phyloP scores from a whole-genome alignment of 2,329 filamentous ascomycete species.

The Phialophora expanda region DNA sequence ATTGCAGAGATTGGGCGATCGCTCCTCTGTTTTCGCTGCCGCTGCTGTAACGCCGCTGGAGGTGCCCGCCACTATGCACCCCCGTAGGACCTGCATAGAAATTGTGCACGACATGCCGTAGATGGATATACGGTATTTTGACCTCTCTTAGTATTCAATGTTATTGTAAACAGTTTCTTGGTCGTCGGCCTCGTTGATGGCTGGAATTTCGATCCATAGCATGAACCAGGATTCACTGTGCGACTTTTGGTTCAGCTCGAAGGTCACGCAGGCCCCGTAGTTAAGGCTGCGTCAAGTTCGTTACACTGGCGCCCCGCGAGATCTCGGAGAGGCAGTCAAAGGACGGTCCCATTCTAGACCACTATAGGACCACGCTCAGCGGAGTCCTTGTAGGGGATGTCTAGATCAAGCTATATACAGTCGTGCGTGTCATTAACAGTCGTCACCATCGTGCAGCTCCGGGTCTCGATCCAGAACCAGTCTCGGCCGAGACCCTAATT shows the following conservation, averaged over 20 bases:
- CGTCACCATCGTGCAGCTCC: not conserved
- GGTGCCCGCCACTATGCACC: not conserved
- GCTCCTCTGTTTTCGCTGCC: not conserved
- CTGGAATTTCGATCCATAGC: not conserved
- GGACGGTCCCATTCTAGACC: not conserved
- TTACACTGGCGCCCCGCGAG: not conserved
- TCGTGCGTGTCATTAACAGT: not conserved
- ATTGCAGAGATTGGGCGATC: not conserved
- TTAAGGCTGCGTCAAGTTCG: not conserved
- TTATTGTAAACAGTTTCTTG: not conserved
- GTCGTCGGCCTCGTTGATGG: not conserved
- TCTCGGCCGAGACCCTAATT: not conserved
- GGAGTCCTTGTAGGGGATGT: not conserved
- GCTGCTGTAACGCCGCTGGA: not conserved
- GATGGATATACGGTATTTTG: not conserved
- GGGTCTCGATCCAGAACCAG: not conserved
- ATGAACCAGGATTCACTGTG: not conserved
- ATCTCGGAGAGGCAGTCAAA: not conserved
- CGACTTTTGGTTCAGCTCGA: not conserved
- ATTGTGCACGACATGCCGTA: not conserved
- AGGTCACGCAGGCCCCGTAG: not conserved
- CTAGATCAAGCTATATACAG: not conserved
- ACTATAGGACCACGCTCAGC: not conserved
- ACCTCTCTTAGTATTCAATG: not conserved
- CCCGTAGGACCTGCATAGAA: not conserved